Conservation (phyloP, 2,329 filamentous ascomycete species). For the Parascedosporium putredinis region DNA sequence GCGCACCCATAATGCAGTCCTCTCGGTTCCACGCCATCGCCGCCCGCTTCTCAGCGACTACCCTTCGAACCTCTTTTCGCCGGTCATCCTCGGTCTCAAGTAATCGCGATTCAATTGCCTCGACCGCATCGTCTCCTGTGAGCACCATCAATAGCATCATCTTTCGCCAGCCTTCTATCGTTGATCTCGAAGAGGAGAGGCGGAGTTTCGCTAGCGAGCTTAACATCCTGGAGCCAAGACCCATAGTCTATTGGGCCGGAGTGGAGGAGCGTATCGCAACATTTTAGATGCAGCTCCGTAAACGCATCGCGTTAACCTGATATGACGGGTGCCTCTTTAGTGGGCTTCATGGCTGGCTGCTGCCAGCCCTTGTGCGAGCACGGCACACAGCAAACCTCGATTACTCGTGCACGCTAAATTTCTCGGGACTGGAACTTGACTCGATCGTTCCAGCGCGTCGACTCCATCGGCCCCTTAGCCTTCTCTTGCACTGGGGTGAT, state of each 20-base stretch:
- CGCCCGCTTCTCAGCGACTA: slow-evolving; percentile 38
- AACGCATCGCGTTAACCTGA: too few species aligned
- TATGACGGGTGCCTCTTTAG: neutral
- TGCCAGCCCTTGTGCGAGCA: too few species aligned
- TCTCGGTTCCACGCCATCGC: slow-evolving; percentile 40
- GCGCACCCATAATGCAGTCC: slow-evolving; percentile 29
- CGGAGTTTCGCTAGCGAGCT: slow-evolving; percentile 41
- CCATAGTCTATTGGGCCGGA: slow-evolving; percentile 53
- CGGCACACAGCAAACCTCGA: too few species aligned
- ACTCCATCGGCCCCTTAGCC: too few species aligned
- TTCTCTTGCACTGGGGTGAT: too few species aligned
- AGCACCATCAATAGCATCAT: slow-evolving; percentile 50
- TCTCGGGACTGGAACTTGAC: too few species aligned
- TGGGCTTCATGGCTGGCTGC: neutral
- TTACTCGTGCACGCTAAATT: too few species aligned
- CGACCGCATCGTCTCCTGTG: slow-evolving; percentile 32
- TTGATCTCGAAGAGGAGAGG: slow-evolving; percentile 48
- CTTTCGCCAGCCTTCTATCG: slow-evolving; percentile 44
- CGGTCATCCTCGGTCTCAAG: slow-evolving; percentile 38
- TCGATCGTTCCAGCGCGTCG: too few species aligned
- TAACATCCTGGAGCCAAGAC: slow-evolving; percentile 49
- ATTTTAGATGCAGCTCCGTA: too few species aligned
- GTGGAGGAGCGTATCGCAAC: slow-evolving; percentile 48
- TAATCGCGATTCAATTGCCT: slow-evolving; percentile 30
- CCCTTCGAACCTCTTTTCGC: slow-evolving; percentile 41